A percentile compares a stretch with the other conserved stretches of the same genome.
phyloP scores from a whole-genome alignment of 345 rosid species.

The Trapa bicornis region DNA sequence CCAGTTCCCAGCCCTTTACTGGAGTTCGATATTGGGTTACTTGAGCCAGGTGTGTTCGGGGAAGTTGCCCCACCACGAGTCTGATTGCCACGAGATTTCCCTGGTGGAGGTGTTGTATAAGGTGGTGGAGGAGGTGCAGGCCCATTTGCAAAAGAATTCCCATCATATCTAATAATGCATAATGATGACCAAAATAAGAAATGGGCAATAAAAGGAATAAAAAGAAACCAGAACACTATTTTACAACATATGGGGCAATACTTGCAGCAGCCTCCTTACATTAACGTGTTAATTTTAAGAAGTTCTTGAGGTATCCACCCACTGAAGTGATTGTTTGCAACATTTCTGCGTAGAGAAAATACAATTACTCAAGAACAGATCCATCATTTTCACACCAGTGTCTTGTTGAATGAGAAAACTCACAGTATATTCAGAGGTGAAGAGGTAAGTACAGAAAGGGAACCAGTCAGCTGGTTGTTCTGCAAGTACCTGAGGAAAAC shows the following conservation, averaged over 20 bases:
- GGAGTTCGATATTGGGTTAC: constrained; percentile 33
- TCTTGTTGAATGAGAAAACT: constrained; percentile 20
- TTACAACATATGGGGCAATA: background rate
- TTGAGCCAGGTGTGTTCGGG: constrained; percentile 19
- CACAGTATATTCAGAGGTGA: constrained; percentile 74
- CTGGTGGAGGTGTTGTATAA: constrained; percentile 44
- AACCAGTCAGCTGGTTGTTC: constrained; percentile 82
- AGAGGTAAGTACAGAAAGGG: constrained; percentile 46
- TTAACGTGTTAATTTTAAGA: constrained; percentile 45
- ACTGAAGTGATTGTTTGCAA: constrained; percentile 74
- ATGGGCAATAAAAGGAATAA: background rate
- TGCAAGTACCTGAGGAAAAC: constrained; percentile 63
- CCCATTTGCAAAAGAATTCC: constrained; percentile 73
- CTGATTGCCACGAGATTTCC: constrained; percentile 30
- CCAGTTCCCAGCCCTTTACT: constrained; percentile 44
- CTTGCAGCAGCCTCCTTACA: constrained; percentile 33
- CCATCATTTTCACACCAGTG: background rate
- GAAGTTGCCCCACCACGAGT: constrained; percentile 33
- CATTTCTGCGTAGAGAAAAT: constrained; percentile 47
- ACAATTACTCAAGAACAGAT: constrained; percentile 3
- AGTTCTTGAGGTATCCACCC: constrained; percentile 90
- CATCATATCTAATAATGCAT: constrained; percentile 62
- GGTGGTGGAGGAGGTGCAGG: constrained; percentile 72
- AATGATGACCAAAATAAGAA: constrained; percentile 13
- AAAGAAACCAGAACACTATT: background rate